A percentile compares a stretch with the other conserved stretches of the same genome.
These are phyloP conservation scores for Nadsonia commutata DNA, from an alignment of 1,139 yeast species.

Conservation along the genomic window DNA sequence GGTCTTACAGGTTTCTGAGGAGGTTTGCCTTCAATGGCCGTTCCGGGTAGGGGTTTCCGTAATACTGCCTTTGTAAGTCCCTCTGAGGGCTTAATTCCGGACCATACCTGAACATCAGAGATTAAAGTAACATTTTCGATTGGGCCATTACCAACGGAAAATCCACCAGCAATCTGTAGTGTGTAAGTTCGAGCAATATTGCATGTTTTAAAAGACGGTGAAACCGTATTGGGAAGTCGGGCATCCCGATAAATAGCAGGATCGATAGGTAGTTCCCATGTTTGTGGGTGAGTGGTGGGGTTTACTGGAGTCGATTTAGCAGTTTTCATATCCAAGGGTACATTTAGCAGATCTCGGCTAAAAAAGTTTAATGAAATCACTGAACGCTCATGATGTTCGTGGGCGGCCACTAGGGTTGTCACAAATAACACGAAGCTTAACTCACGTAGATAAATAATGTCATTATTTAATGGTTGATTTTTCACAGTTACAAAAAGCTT, in stretches of 20 bases:
- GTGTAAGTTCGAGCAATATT: slow-evolving; percentile 38
- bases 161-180: slow-evolving; percentile 31
- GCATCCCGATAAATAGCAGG: slow-evolving; percentile 20
- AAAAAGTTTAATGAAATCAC: slow-evolving; percentile 11
- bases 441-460: slow-evolving; percentile 11
- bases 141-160: slow-evolving; percentile 21
- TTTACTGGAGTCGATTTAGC: slow-evolving; percentile 8
- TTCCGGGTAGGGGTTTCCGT: neutral
- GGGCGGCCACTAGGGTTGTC: slow-evolving; percentile 17
- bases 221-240: slow-evolving; percentile 33
- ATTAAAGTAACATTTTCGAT: slow-evolving; percentile 2
- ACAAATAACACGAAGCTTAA: slow-evolving; percentile 15
- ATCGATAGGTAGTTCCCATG: slow-evolving; percentile 14
- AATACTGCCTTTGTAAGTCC: neutral
- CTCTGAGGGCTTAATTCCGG: neutral
- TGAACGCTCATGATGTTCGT: slow-evolving; percentile 11
- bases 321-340: slow-evolving; percentile 7
- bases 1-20: neutral
- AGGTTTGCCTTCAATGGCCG: neutral
- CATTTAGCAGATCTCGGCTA: slow-evolving; percentile 7
- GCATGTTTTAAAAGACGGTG: slow-evolving; percentile 46
- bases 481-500: slow-evolving; percentile 13
- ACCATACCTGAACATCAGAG: neutral
- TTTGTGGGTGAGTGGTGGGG: slow-evolving; percentile 7
- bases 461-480: slow-evolving; percentile 10